Percentiles rank a stretch among this genome's conserved stretches.
phyloP scores from a whole-genome alignment of 345 rosid genomes.

The Brassica nigra region DNA sequence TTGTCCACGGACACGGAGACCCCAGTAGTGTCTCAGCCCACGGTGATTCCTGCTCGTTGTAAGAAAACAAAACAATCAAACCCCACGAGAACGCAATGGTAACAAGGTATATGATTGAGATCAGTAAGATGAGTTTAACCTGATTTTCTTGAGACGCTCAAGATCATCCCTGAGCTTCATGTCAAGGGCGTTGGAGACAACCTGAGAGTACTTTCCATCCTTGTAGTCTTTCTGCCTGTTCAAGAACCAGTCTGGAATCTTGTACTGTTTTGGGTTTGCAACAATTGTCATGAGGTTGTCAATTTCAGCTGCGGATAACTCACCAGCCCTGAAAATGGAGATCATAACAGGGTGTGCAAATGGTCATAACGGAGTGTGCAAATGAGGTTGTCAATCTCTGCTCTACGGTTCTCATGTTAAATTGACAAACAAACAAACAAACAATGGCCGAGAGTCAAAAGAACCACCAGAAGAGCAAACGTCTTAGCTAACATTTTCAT shows the following conservation, averaged over 20 bases:
- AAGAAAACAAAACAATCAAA: not conserved
- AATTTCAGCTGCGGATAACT: constrained; percentile 69
- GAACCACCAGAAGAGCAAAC: not conserved
- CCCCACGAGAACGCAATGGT: not conserved
- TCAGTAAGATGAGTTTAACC: constrained; percentile 30
- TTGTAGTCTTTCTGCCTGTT: constrained; percentile 93
- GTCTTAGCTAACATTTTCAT: not conserved
- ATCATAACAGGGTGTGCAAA: not conserved
- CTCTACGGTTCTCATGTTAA: no score
- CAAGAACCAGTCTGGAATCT: constrained; percentile 90
- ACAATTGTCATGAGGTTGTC: constrained; percentile 83
- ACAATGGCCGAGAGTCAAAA: no score
- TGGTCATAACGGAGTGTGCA: not conserved
- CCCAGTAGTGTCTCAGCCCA: constrained; percentile 98
- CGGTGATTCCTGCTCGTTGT: constrained; percentile 66
- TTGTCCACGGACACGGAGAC: constrained; percentile 82
- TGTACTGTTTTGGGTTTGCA: constrained; percentile 86
- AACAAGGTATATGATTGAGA: no score
- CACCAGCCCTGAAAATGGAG: constrained; percentile 66
- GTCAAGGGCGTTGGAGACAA: constrained; percentile 85
- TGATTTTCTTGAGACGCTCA: constrained; percentile 79
- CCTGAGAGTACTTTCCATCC: constrained; percentile 84
- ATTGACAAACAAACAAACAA: not conserved
- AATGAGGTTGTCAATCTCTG: no score
- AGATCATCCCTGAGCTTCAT: constrained; percentile 49